Evolutionary conservation across 108 stramenopile genomes (phyloP), one percentile per base, ranked within the genome.

Genomic region (Phaeodactylum tricornutum): DNA sequence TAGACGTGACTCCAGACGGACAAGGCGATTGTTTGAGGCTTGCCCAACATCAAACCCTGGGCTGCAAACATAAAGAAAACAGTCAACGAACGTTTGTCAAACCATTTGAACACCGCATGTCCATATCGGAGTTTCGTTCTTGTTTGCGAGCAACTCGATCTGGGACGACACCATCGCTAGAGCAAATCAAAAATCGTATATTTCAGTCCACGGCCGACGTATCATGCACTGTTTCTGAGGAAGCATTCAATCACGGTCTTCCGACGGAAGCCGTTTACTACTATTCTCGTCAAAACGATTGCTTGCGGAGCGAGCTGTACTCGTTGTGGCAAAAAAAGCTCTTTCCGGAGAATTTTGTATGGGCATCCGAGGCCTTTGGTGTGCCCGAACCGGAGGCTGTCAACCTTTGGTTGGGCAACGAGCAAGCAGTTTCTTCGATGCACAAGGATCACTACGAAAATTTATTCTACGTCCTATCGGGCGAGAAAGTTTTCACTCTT

Each of bases 391-490:
- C 90, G 1, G 94, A 97, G 46, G 96, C 96, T 3, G 59, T 94
- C 4, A 97, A 97, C 62, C 43, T 97, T 25, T 97, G 96, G 96
- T 83, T 97, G 32, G 96, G 96, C 1, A 84, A 95, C 56, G 86
- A 89, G 41, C 54, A 66, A 17, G 72, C 92, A 0, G 66, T 86
- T 17, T 96, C 96, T 2, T 71, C 84, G n/a, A 71, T 87, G 72
- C 96, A 97, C 71, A 93, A 93, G 57, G 96, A 97, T 62, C 90
- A 81, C 51, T 97, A 93, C 40, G 94, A 97, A 49, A 97, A 97
- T 62, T 63, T 97, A 37, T 94, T 93, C 50, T 81, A 73, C 50
- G 94, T 95, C 8, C 54, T 83, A 14, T 75, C 74, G 41, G 96
- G 96, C 8, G 77, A 93, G 60, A 97, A 97, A 62, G 71, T 83